Conservation (phyloP, 108 stramenopile species). For the Cyclostephanos tholiformis region DNA sequence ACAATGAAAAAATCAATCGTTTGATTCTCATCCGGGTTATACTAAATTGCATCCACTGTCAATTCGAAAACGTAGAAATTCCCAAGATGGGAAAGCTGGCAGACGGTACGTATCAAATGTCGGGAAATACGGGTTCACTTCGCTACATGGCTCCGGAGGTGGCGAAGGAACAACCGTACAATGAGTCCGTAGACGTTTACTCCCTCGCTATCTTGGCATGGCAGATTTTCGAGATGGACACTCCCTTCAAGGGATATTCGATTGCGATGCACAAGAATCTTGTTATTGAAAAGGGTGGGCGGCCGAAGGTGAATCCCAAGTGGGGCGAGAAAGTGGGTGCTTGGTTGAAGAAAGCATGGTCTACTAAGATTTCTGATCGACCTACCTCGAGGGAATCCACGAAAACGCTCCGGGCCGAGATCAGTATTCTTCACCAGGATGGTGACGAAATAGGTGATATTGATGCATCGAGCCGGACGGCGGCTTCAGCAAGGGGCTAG, state of each 20-base stretch:
- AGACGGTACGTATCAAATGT: conserved; percentile 48
- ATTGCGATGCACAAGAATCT: conserved; percentile 61
- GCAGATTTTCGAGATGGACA: conserved; percentile 75
- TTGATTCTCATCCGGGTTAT: not conserved
- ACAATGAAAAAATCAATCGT: not conserved
- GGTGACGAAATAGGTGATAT: conserved; percentile 32
- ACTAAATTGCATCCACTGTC: not conserved
- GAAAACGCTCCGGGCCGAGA: conserved; percentile 66
- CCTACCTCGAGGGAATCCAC: conserved; percentile 64
- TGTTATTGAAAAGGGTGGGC: conserved; percentile 58
- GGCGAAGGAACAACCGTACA: conserved; percentile 75
- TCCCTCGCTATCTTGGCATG: conserved; percentile 84
- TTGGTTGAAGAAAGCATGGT: conserved; percentile 37
- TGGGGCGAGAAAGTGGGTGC: conserved; percentile 50
- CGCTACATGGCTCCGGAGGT: conserved; percentile 86
- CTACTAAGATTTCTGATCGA: conserved; percentile 58
- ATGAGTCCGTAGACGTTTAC: conserved; percentile 86
- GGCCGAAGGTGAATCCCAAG: conserved; percentile 62
- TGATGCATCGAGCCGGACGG: conserved; percentile 43
- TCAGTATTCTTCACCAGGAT: conserved; percentile 62
- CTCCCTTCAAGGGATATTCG: conserved; percentile 67
- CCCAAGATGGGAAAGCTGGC: conserved; percentile 20
- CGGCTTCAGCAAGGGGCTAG: conserved; percentile 16
- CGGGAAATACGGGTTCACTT: conserved; percentile 59
- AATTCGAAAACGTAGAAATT: conserved; percentile 7